Evolutionary conservation across 1,284 basidiomycete genomes (phyloP).

Genomic region (Stygiomarasmius scandens): DNA sequence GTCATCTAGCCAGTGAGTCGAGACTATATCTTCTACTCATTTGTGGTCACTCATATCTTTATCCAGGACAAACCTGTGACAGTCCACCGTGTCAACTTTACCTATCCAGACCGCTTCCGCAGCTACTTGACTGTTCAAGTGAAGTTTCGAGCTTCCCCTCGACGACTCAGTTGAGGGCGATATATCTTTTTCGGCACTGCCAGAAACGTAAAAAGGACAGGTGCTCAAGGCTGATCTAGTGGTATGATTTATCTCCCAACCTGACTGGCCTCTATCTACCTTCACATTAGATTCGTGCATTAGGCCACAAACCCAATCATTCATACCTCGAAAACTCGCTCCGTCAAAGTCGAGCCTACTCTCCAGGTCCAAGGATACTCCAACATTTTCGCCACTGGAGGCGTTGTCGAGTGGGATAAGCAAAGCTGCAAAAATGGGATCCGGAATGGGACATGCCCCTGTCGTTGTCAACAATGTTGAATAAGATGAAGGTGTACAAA

Average conservation of each 20-base stretch:
- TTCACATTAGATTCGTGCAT: slow-evolving; percentile 51
- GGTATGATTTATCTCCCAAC: too few species aligned
- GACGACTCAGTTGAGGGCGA: slow-evolving; percentile 54
- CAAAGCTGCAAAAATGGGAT: slow-evolving; percentile 58
- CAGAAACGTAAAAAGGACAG: slow-evolving; percentile 53
- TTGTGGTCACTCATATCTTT: too few species aligned
- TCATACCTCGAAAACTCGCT: slow-evolving; percentile 36
- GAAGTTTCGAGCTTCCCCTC: slow-evolving; percentile 50
- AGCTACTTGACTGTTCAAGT: slow-evolving; percentile 46
- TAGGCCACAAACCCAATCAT: slow-evolving; percentile 55
- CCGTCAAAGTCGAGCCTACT: slow-evolving; percentile 52
- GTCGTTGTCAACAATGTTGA: slow-evolving; percentile 49
- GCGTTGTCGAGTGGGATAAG: slow-evolving; percentile 60
- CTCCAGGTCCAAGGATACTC: slow-evolving; percentile 51
- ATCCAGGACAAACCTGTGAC: slow-evolving; percentile 66
- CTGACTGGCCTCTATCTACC: too few species aligned
- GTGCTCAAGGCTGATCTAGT: slow-evolving; percentile 58
- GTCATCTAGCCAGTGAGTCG: slow-evolving; percentile 44
- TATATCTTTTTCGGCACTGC: slow-evolving; percentile 24
- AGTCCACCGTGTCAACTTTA: slow-evolving; percentile 61
- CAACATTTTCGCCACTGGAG: slow-evolving; percentile 61
- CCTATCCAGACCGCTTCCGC: slow-evolving; percentile 62
- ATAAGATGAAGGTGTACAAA: slow-evolving; percentile 46
- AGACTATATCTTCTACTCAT: too few species aligned
- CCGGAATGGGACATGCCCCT: slow-evolving; percentile 37